Evolutionary conservation across 1,284 basidiomycete species (phyloP).

Genomic region (Porogramme epimiltina): DNA sequence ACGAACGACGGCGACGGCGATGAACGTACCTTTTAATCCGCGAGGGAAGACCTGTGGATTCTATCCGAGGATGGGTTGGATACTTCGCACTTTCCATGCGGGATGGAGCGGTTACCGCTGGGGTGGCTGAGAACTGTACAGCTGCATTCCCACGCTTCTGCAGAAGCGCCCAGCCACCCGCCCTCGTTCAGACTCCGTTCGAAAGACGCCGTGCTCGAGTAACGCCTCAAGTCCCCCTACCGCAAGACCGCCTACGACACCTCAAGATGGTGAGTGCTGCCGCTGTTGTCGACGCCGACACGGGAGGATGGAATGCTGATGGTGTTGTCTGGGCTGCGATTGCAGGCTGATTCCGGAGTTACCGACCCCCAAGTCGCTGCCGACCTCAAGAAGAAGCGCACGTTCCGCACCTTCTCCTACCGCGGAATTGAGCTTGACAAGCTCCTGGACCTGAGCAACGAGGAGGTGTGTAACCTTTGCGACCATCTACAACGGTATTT

Average conservation of each 20-base stretch:
- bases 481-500: neutral
- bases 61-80: constrained; percentile 58
- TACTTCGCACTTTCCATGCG: constrained; percentile 4
- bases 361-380: constrained; percentile 90
- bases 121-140: constrained; percentile 54
- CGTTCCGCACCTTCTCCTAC: constrained; percentile 99
- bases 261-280: constrained; percentile 54
- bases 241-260: constrained; percentile 39
- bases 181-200: constrained; percentile 44
- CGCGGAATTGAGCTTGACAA: constrained; percentile 97
- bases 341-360: constrained; percentile 74
- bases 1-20: constrained; percentile 3
- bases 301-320: constrained; percentile 24
- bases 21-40: constrained; percentile 78
- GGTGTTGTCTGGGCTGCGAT: constrained; percentile 5
- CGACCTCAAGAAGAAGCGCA: constrained; percentile 96
- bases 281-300: constrained; percentile 3
- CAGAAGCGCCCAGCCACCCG: constrained; percentile 32
- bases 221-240: constrained; percentile 18
- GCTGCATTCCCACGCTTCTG: constrained; percentile 45
- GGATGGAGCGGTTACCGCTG: constrained; percentile 2
- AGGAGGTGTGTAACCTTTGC: constrained; percentile 65
- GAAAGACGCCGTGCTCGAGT: constrained; percentile 21
- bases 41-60: constrained; percentile 87
- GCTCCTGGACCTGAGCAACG: constrained; percentile 95